phyloP scores from a whole-genome alignment of 1,139 yeast genomes.

The Kurtzmaniella quercitrusa region DNA sequence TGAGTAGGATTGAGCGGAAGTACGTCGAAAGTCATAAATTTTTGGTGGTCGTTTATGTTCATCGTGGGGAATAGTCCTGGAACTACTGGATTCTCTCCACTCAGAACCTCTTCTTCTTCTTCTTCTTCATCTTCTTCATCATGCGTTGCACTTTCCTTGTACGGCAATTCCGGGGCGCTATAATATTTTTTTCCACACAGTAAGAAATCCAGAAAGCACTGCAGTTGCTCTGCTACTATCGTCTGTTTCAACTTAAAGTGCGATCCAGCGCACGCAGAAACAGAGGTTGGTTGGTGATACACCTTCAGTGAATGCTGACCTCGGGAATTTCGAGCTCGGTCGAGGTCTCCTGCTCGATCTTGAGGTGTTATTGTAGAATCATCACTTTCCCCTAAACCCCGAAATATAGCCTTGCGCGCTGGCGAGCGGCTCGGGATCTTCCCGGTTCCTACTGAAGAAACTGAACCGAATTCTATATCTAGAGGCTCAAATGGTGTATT shows the following conservation, averaged over 20 bases:
- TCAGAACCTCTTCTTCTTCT: too few species aligned
- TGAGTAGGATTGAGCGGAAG: slow-evolving; percentile 31
- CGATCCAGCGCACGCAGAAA: background rate
- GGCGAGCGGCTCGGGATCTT: background rate
- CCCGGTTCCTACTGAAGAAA: background rate
- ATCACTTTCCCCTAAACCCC: background rate
- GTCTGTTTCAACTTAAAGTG: background rate
- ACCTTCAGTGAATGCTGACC: background rate
- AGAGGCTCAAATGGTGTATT: slow-evolving; percentile 5
- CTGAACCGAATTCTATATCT: background rate
- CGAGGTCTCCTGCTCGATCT: background rate
- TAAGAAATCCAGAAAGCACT: too few species aligned
- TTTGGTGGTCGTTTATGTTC: slow-evolving; percentile 20
- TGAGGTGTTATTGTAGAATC: background rate
- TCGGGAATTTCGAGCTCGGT: background rate
- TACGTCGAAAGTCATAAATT: slow-evolving; percentile 22
- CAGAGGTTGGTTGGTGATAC: background rate
- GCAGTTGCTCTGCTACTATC: too few species aligned
- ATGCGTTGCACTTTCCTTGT: background rate
- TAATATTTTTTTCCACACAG: too few species aligned
- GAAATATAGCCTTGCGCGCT: background rate
- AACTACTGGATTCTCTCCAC: slow-evolving; percentile 16
- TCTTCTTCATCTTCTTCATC: background rate
- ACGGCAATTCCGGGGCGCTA: background rate
- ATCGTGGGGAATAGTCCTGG: slow-evolving; percentile 40